Percentiles rank a stretch among this genome's conserved stretches.
Evolutionary conservation across 1,284 basidiomycete species (phyloP).

Genomic region (Cerrena zonata): DNA sequence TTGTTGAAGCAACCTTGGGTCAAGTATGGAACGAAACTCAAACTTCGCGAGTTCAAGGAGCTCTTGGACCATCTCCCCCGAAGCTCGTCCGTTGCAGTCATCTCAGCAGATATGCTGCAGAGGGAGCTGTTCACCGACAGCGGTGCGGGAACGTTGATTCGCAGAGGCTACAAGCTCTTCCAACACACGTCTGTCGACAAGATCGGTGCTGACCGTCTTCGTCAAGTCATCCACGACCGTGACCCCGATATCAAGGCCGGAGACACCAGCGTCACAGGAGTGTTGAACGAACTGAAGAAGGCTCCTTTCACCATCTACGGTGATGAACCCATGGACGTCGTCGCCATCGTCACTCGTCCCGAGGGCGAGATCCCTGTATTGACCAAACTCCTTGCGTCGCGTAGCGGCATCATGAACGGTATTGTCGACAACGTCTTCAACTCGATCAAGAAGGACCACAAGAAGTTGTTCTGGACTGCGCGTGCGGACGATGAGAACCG

Average conservation of each 20-base stretch:
- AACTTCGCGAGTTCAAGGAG: conserved; percentile 98
- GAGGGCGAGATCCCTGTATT: conserved; percentile 86
- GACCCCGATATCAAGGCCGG: conserved; percentile 88
- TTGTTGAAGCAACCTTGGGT: conserved; percentile 99
- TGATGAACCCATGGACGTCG: conserved; percentile 92
- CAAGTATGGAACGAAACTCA: conserved; percentile 98
- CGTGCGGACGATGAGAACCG: conserved; percentile 94
- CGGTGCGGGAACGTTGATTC: conserved; percentile 95
- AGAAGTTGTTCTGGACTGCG: conserved; percentile 93
- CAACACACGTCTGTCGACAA: conserved; percentile 78
- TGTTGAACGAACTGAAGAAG: conserved; percentile 76
- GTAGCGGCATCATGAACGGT: conserved; percentile 86
- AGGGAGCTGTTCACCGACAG: conserved; percentile 99
- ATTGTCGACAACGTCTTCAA: conserved; percentile 97
- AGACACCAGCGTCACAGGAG: conserved; percentile 82
- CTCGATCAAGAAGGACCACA: conserved; percentile 92
- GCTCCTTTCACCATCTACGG: conserved; percentile 93
- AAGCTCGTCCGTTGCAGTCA: conserved; percentile 96
- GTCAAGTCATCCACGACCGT: conserved; percentile 88
- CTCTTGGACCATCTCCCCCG: conserved; percentile 96
- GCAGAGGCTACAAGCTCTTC: conserved; percentile 96
- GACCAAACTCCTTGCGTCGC: conserved; percentile 86
- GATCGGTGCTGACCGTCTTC: conserved; percentile 88
- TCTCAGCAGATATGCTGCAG: conserved; percentile 88
- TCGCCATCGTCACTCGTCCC: conserved; percentile 92